Percentiles rank a stretch among this genome's conserved stretches.
These are phyloP conservation scores for Datisca glomerata DNA, from an alignment of 306 rosid genomes.

Conservation along the genomic window DNA sequence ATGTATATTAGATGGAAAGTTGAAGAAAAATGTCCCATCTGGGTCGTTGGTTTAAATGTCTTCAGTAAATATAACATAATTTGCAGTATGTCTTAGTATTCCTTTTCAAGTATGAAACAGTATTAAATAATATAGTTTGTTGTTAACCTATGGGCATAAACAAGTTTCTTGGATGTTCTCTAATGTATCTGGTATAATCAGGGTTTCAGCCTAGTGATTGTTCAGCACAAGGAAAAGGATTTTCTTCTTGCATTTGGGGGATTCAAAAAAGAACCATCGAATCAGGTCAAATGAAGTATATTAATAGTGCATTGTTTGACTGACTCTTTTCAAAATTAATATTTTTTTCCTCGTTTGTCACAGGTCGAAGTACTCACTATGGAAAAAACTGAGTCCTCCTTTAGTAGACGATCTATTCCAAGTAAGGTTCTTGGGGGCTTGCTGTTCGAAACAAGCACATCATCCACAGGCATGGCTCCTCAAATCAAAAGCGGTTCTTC, in stretches of 20 bases:
- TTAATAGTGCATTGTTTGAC: constrained; percentile 1
- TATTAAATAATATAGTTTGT: neutral
- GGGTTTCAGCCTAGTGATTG: constrained; percentile 85
- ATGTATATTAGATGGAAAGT: too few relatives aligned
- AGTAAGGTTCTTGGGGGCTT: constrained; percentile 36
- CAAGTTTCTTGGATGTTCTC: constrained; percentile 12
- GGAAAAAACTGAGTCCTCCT: constrained; percentile 49
- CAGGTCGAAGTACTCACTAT: constrained; percentile 74
- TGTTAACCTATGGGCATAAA: constrained; percentile 1
- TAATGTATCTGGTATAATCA: constrained; percentile 17
- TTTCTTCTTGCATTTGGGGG: constrained; percentile 96
- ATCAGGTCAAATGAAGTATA: constrained; percentile 45
- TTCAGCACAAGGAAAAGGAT: constrained; percentile 81
- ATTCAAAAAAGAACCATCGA: constrained; percentile 76
- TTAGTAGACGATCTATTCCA: constrained; percentile 37
- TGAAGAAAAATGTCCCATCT: too few relatives aligned
- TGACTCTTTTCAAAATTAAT: constrained; percentile 2
- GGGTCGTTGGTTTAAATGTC: too few relatives aligned
- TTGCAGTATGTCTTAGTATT: too few relatives aligned
- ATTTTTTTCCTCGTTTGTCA: neutral
- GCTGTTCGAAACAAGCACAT: constrained; percentile 36
- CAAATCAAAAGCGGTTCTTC: constrained; percentile 37
- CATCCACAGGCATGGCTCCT: constrained; percentile 40
- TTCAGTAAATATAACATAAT: too few relatives aligned
- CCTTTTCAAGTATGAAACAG: neutral